Base-by-base conservation (phyloP, 2,329 filamentous ascomycete genomes). In the Ophiognomonia clavigignenti-juglandacearum region DNA sequence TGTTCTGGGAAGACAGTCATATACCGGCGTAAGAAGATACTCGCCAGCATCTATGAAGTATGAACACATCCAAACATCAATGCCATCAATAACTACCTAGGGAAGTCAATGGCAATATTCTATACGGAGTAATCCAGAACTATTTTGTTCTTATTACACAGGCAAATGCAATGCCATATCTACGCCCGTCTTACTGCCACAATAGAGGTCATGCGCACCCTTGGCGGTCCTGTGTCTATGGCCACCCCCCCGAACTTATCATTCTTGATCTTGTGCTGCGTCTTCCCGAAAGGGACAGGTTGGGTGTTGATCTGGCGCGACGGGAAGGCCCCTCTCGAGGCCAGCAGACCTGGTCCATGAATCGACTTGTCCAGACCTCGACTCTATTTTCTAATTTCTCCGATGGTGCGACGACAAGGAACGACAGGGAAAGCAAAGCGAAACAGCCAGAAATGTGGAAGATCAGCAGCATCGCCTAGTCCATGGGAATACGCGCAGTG, bases 361-460 rank as follows among this genome's bases (percentile, higher is more conserved):
- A 43, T 42, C 46, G 50, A 39, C 47, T 45, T 37, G 50, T 52
- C 50, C 50, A 52, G 50, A 52, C 46, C 50, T 49, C 39, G 34
- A 45, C 46, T 45, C 37, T 46, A 45, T 44, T 23, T 31, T 39
- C 13, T 24, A 14, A 24, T 39, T 37, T 39, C 23, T 36, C 32
- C 41, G 41, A 43, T 36, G 41, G 41, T 43, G 31, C 27, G 41
- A 43, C 32, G 29, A 34, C n/a, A n/a, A 16, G 32, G 32, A 34
- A 16, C 11, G 32, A 19, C 34, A 20, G 18, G 16, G 16, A 36
- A 34, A 7, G 4, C 18, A 36, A 36, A 20, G 16, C 13, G n/a
- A 16, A n/a, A 34, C n/a, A n/a, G n/a, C n/a, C n/a, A 16, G 14
- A 34, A 36, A 10, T 20, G 10, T 36, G 16, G 34, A 20, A 6